Percentiles rank a stretch among this genome's conserved stretches.
phyloP scores from a whole-genome alignment of 78 protist species.

The Tieghemostelium lacteum region DNA sequence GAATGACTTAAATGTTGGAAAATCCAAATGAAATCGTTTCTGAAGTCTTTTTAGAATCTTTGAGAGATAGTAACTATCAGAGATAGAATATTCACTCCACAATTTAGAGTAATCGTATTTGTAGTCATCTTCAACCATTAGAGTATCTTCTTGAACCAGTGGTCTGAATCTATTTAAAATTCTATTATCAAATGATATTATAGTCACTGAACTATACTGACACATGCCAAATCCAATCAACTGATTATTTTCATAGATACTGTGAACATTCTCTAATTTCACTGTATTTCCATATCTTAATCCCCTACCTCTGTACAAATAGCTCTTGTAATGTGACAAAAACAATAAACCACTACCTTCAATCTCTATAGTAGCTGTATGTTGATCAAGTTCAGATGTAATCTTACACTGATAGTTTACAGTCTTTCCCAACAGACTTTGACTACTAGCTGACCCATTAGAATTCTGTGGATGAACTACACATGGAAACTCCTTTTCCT shows the following conservation, averaged over 20 bases:
- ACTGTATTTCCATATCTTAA: conserved; percentile 29
- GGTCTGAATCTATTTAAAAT: too few relatives aligned
- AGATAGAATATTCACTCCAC: conserved; percentile 46
- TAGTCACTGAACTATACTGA: conserved; percentile 6
- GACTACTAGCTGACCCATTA: neutral
- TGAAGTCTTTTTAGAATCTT: neutral
- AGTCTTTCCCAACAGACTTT: neutral
- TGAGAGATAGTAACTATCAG: conserved; percentile 4
- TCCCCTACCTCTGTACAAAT: conserved; percentile 50
- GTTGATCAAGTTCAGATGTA: conserved; percentile 15
- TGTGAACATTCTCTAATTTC: conserved; percentile 32
- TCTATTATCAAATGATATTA: conserved; percentile 23
- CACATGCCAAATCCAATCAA: conserved; percentile 48
- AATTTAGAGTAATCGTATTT: neutral
- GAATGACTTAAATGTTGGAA: neutral
- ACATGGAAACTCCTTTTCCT: too few relatives aligned
- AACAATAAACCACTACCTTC: conserved; percentile 15
- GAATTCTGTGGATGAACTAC: too few relatives aligned
- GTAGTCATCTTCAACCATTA: neutral
- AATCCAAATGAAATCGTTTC: conserved; percentile 7
- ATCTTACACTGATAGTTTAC: neutral
- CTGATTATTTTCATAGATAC: conserved; percentile 2
- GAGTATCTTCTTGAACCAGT: neutral
- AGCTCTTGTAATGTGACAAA: conserved; percentile 25
- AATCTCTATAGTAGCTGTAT: neutral